Conservation (phyloP, 2,329 filamentous ascomycete genomes). For the Epichloe coenophiala region DNA sequence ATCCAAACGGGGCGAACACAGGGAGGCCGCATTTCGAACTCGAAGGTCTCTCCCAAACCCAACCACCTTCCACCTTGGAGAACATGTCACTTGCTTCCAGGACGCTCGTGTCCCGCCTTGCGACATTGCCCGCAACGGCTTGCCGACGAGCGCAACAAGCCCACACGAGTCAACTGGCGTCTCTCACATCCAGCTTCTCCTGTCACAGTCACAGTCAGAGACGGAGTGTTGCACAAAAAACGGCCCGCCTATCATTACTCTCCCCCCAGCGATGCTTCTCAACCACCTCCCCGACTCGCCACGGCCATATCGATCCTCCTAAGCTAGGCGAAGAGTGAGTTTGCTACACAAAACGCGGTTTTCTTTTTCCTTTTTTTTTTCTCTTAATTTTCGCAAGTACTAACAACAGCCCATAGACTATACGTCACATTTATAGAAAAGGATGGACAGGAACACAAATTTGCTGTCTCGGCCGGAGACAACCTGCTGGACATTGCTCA, state of each 20-base stretch:
- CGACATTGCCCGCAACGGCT: conserved; percentile 18
- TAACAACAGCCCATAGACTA: conserved; percentile 38
- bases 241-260: background rate
- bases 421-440: conserved; percentile 91
- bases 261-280: conserved; percentile 44
- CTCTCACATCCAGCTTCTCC: background rate
- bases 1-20: too few species aligned
- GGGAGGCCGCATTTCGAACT: too few species aligned
- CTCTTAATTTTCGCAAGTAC: background rate
- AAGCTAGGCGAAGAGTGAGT: conserved; percentile 85
- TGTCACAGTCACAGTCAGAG: background rate
- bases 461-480: conserved; percentile 73
- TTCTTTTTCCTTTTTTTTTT: too few species aligned
- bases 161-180: conserved; percentile 8
- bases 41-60: too few species aligned
- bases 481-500: conserved; percentile 94
- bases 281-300: conserved; percentile 42
- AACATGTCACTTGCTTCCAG: conserved; percentile 19
- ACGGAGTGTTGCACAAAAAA: background rate
- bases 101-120: conserved; percentile 19
- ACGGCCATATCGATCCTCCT: conserved; percentile 73
- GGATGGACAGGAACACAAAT: conserved; percentile 60
- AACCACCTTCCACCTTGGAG: background rate
- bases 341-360: background rate
- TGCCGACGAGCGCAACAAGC: conserved; percentile 17